phyloP scores from a whole-genome alignment of 768 basidiomycete genomes.

The Sutorius australiensis region DNA sequence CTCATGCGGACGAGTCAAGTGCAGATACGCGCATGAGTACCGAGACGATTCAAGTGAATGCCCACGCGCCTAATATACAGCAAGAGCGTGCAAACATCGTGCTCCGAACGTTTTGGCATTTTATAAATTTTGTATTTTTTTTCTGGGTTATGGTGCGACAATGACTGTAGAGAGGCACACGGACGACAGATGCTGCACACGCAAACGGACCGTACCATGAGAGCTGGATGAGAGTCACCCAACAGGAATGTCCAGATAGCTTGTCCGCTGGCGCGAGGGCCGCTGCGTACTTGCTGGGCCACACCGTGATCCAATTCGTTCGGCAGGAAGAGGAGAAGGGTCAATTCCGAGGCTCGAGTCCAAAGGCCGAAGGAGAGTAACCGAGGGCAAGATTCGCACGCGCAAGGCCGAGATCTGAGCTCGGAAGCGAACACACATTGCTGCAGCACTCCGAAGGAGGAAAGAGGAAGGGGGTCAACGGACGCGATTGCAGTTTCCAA shows the following conservation, averaged over 20 bases:
- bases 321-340: background rate
- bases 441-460: background rate
- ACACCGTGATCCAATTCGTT: background rate
- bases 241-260: too few species aligned
- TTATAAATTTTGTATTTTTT: conserved; percentile 1
- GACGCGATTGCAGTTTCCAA: conserved; percentile 1
- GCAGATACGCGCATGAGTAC: too few species aligned
- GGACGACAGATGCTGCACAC: conserved; percentile 2
- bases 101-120: too few species aligned
- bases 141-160: conserved; percentile 10
- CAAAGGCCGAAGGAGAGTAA: background rate
- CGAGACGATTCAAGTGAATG: too few species aligned
- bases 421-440: conserved; percentile 10
- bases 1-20: too few species aligned
- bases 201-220: too few species aligned
- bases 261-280: background rate
- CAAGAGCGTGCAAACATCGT: too few species aligned
- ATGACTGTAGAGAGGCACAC: background rate
- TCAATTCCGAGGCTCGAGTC: background rate
- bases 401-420: conserved; percentile 11
- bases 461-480: conserved; percentile 2
- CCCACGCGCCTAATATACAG: too few species aligned
- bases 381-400: conserved; percentile 4
- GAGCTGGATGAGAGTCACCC: too few species aligned
- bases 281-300: background rate